Conservation (phyloP, 768 basidiomycete species). For the Pleurotus ostreatus region DNA sequence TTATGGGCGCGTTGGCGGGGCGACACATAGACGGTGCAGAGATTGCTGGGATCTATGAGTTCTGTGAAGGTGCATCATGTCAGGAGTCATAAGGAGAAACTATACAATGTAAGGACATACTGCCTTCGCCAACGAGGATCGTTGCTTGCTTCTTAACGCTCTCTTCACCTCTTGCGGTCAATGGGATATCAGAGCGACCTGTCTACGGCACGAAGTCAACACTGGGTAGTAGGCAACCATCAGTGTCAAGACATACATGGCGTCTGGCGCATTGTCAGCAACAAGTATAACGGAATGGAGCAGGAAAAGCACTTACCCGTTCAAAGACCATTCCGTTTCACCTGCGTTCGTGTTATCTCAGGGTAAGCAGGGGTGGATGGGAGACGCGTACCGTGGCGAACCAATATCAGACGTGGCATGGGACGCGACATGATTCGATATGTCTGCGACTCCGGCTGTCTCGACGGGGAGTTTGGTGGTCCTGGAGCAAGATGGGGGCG, state of each 20-base stretch:
- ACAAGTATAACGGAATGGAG: no score
- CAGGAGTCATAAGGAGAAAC: not conserved
- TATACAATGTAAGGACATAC: slow-evolving; percentile 40
- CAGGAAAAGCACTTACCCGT: slow-evolving; percentile 49
- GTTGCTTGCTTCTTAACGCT: slow-evolving; percentile 63
- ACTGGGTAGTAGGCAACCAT: not conserved
- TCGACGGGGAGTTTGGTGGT: not conserved
- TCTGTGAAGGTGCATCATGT: slow-evolving; percentile 32
- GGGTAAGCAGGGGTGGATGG: not conserved
- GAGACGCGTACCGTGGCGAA: slow-evolving; percentile 64
- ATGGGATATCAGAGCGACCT: slow-evolving; percentile 81
- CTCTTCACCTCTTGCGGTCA: slow-evolving; percentile 72
- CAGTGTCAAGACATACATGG: slow-evolving; percentile 41
- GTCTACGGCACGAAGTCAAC: slow-evolving; percentile 46
- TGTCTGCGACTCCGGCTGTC: not conserved
- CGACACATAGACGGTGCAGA: slow-evolving; percentile 75
- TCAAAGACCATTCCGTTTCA: slow-evolving; percentile 92
- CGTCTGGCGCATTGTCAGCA: slow-evolving; percentile 34
- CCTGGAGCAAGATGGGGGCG: slow-evolving; percentile 2
- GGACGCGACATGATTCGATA: slow-evolving; percentile 31
- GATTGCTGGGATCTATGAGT: slow-evolving; percentile 73
- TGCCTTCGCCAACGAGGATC: slow-evolving; percentile 69
- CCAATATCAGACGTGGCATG: slow-evolving; percentile 72
- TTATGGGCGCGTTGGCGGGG: slow-evolving; percentile 83
- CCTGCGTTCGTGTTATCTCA: slow-evolving; percentile 35